Evolutionary conservation across 2,329 filamentous ascomycete species (phyloP).

Genomic region (Phialophora chinensis): DNA sequence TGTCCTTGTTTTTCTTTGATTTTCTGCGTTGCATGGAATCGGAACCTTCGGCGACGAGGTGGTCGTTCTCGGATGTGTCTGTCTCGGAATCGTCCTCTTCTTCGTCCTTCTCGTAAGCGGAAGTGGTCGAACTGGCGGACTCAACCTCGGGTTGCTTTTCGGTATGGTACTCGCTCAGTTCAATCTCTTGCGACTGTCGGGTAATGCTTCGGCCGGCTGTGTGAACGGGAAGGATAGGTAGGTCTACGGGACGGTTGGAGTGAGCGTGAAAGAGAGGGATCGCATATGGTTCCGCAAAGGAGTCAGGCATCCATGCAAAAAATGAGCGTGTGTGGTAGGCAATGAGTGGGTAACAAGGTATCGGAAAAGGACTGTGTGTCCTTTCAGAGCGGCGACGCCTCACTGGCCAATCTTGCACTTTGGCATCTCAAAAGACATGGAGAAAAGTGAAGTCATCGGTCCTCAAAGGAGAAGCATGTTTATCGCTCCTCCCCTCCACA

Average conservation of each 20-base stretch:
- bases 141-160: constrained; percentile 21
- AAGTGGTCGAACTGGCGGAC: not conserved
- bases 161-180: constrained; percentile 25
- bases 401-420: constrained; percentile 19
- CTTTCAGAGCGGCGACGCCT: constrained; percentile 27
- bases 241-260: constrained; percentile 19
- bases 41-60: constrained; percentile 27
- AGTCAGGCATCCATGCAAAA: constrained; percentile 41
- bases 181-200: constrained; percentile 25
- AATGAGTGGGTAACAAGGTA: constrained; percentile 19
- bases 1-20: constrained; percentile 38
- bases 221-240: constrained; percentile 33
- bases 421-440: constrained; percentile 4
- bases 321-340: constrained; percentile 28
- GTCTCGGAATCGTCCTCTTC: constrained; percentile 26
- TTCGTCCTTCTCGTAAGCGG: constrained; percentile 21
- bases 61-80: constrained; percentile 33
- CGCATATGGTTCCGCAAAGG: constrained; percentile 38
- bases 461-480: constrained; percentile 17
- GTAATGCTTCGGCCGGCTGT: not conserved
- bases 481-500: constrained; percentile 19
- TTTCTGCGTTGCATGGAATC: constrained; percentile 42
- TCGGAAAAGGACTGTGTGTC: constrained; percentile 37
- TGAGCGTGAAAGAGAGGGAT: constrained; percentile 35
- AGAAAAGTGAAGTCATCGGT: constrained; percentile 23